Conservation (phyloP, 768 basidiomycete genomes). For the Suillus subaureus region DNA sequence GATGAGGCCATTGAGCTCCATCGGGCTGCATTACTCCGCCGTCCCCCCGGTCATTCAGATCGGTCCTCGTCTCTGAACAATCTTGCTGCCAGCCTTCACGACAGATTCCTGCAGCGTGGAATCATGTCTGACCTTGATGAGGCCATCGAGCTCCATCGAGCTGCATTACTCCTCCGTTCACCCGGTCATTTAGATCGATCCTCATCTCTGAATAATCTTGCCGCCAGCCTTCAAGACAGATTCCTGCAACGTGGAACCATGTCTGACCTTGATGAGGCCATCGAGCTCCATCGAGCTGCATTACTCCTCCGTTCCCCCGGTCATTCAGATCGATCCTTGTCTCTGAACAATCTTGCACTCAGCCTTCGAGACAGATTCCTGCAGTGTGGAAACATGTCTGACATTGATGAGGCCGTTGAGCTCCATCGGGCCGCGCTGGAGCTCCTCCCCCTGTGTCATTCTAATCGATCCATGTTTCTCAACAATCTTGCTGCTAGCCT, state of each 20-base stretch:
- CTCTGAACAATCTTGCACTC: not conserved
- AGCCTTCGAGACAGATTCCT: conserved; percentile 5
- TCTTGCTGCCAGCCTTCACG: too few species aligned
- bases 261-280: conserved; percentile 19
- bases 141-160: conserved; percentile 9
- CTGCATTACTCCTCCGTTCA: not conserved
- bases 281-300: not conserved
- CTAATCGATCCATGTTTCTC: too few species aligned
- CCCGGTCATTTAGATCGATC: not conserved
- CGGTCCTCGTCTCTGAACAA: too few species aligned
- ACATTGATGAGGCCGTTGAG: conserved; percentile 11
- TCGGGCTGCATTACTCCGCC: too few species aligned
- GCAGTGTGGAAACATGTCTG: not conserved
- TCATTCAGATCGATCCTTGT: not conserved
- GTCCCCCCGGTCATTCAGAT: too few species aligned
- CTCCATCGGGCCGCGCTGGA: too few species aligned
- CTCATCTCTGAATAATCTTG: conserved; percentile 18
- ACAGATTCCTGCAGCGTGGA: not conserved
- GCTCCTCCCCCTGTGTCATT: too few species aligned
- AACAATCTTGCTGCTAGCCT: not conserved
- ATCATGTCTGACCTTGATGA: conserved; percentile 18
- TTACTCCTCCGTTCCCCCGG: not conserved
- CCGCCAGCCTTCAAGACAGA: conserved; percentile 9
- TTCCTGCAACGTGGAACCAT: conserved; percentile 5
- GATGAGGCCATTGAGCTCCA: not conserved